Base-by-base conservation (phyloP, 2,329 filamentous ascomycete genomes). In the Chaetothyriales sp. region DNA sequence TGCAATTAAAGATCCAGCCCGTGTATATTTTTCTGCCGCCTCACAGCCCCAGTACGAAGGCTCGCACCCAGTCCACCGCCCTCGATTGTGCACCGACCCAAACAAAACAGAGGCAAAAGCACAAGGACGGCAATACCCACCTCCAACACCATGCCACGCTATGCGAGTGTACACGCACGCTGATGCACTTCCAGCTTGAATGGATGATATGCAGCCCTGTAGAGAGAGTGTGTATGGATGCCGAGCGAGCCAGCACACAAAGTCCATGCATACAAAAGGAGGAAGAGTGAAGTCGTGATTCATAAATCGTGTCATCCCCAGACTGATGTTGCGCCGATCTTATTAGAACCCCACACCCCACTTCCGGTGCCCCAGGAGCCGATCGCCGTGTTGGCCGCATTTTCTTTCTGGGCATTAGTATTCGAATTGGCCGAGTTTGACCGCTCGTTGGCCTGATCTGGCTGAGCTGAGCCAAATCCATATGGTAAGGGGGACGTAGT, bases 401-500 rank as follows among this genome's bases (percentile, higher is more conserved):
- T 53, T 42, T 71, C 68, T 57, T 70, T 72, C 36, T 70, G 69
- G 8, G 75, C 69, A 32, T 69, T 66, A 0, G 69, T 61, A 65
- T 81, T 84, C 46, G 80, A 77, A 6, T 75, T 70, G 36, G 75
- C 73, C 3, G 81, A 80, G 18, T 70, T 71, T 18, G 75, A 72
- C 52, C 71, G 71, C 55, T 80, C 77, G 47, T 77, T 75, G 46
- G 66, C 68, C 42, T 65, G 69, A 39, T 62, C 62, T 15, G 32
- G 32, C 32, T 39, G 32, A 44, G 56, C 66, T 61, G 62, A 77
- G 66, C 48, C 53, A 49, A 60, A 60, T 3, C 55, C 54, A 20
- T 83, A 93, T n/a, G 88, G 82, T 26, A 95, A 76, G 49, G 90
- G 89, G 2, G 89, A 94, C 6, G 86, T 94, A 0, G 89, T 86